Evolutionary conservation across 129 eudicot species (phyloP), one percentile per base, ranked within the genome.

Genomic region (Gnaphalium uliginosum): DNA sequence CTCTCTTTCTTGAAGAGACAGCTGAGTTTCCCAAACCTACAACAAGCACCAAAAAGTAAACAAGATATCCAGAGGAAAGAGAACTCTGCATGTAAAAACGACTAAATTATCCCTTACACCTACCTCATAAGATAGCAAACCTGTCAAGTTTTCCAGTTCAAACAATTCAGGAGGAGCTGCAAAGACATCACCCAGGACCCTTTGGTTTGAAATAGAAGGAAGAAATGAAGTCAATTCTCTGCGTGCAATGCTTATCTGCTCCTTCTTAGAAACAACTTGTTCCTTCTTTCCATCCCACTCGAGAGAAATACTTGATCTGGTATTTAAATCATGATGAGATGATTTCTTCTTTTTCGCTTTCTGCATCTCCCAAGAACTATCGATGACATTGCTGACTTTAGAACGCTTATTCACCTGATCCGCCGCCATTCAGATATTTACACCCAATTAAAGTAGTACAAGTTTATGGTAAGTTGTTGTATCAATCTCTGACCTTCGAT

Each of bases 281-380:
- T 83, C 89, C 75, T 78, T 88, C 78, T 81, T 79, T 76, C 82
- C 89, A 87, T 94, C 97, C 97, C 99, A 94, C 83, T 87, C 88
- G 2, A 94, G 93, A 81, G 86, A 81, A 54, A 91, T 87, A 75
- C 71, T 84, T 19, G 87, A 77, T 76, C 70, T 86, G 61, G 78
- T 78, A 71, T 76, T 85, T 53, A 86, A 81, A 77, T 82, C 89
- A 79, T 71, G 62, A 54, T 83, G 83, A 51, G 69, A 79, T 27
- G 57, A 17, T 73, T 85, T 88, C 86, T 83, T 87, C 88, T 77
- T 87, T 65, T 93, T 90, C 8, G 68, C 82, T 83, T 74, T 85
- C 64, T 75, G 73, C 37, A 78, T 78, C 67, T 85, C 88, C 64
- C 79, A 83, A 59, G 75, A 78, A 68, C 86, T 66, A 74, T 85